Conservation (phyloP, 2,329 filamentous ascomycete species). For the Tolypocladium tropicale region DNA sequence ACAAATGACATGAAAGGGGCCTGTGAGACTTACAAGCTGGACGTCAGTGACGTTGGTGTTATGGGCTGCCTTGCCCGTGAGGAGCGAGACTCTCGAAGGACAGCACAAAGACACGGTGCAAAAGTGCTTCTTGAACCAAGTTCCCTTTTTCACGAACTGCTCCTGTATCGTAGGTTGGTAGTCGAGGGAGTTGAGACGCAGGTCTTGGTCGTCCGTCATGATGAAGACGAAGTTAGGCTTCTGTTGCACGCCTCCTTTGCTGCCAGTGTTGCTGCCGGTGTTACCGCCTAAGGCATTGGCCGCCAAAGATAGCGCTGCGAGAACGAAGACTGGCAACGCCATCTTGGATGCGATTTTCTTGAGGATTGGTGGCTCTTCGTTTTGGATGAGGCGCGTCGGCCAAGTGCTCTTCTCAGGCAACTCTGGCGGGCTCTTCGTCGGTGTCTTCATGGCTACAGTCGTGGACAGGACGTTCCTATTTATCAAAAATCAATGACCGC, state of each 20-base stretch:
- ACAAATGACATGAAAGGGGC: background rate
- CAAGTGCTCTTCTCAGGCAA: background rate
- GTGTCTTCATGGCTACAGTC: background rate
- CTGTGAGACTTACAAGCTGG: conserved; percentile 20
- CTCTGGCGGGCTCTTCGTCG: background rate
- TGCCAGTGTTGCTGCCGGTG: background rate
- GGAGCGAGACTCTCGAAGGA: conserved; percentile 53
- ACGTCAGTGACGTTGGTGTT: conserved; percentile 60
- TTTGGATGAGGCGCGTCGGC: background rate
- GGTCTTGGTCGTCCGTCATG: conserved; percentile 58
- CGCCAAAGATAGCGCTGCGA: background rate
- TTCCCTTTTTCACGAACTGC: conserved; percentile 47
- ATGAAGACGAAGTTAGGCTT: conserved; percentile 52
- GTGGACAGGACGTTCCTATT: background rate
- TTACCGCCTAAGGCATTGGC: background rate
- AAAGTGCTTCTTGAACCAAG: conserved; percentile 51
- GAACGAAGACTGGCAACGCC: background rate
- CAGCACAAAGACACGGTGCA: conserved; percentile 59
- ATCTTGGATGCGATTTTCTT: background rate
- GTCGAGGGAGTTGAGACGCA: conserved; percentile 47
- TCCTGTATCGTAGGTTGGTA: conserved; percentile 50
- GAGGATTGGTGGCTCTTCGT: background rate
- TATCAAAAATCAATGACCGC: too few relatives aligned
- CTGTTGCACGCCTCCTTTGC: too few relatives aligned
- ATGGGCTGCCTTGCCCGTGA: conserved; percentile 57